These are phyloP conservation scores for Elsinoe ampelina DNA, from an alignment of 2,329 filamentous ascomycete genomes.

Conservation along the genomic window DNA sequence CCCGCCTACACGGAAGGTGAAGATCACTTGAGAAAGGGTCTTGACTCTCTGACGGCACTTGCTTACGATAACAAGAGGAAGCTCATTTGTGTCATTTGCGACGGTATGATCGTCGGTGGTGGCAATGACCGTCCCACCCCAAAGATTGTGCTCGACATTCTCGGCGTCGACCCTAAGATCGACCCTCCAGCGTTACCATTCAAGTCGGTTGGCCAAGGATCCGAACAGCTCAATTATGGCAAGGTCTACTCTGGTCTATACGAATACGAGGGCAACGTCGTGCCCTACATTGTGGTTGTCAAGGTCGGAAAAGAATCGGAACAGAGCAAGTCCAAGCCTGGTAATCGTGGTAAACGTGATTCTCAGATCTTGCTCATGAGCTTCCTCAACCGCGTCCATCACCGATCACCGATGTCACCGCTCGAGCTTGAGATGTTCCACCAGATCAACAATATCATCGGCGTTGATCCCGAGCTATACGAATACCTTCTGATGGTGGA, in stretches of 20 bases:
- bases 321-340: conserved; percentile 80
- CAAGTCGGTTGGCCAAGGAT: conserved; percentile 81
- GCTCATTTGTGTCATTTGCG: conserved; percentile 90
- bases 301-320: conserved; percentile 98
- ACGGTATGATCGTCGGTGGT: conserved; percentile 91
- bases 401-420: conserved; percentile 87
- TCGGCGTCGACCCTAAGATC: conserved; percentile 92
- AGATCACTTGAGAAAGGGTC: conserved; percentile 81
- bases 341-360: conserved; percentile 97
- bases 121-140: conserved; percentile 95
- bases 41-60: conserved; percentile 88
- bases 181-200: conserved; percentile 91
- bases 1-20: conserved; percentile 97
- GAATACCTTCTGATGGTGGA: conserved; percentile 97
- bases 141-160: conserved; percentile 94
- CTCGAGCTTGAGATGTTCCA: conserved; percentile 98
- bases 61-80: conserved; percentile 99
- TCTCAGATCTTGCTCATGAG: conserved; percentile 93
- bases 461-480: conserved; percentile 93
- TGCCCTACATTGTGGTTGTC: conserved; percentile 90
- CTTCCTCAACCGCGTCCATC: conserved; percentile 96
- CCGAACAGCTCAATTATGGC: conserved; percentile 91
- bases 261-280: conserved; percentile 94
- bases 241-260: conserved; percentile 98
- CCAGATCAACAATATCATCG: conserved; percentile 98